Base-by-base conservation (phyloP, 1,284 basidiomycete genomes). In the Gymnopus androsaceus region DNA sequence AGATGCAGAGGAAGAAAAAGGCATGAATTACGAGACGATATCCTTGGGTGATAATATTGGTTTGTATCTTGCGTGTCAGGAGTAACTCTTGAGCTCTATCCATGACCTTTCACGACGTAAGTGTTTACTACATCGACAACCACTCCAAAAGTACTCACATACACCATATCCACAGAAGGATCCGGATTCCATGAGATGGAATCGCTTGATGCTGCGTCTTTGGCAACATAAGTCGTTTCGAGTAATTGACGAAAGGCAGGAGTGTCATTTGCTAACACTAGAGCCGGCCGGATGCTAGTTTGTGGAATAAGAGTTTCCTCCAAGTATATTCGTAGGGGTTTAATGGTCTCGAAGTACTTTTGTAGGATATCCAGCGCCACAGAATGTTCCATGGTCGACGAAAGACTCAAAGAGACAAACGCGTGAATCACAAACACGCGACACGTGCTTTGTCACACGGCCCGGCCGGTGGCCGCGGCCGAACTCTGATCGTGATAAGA, bases 31-130 rank as follows among this genome's bases (percentile, higher is more conserved):
- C 88, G 54, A 75, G 69, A 23, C 82, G 75, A 68, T 89, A 91
- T 3, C 90, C 90, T 12, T 76, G 66, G 2, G 85, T 82, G 15
- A 92, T 76, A 1, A 91, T 72, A 63, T 90, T 86, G 3, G 71
- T 71, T 3, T 77, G 69, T 31, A 72, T 74, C 49, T 72, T 79
- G 4, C 64, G 64, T 41, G 67, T 71, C 48, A 88, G 77, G 5
- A 89, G 65, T 38, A 70, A 77, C 49, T 75, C 75, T 59, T 87
- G 85, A 2, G 80, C 83, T 54, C 74, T 75, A 41, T 85, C 82
- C 41, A 89, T 75, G 5, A 88, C 64, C 87, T 89, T 19, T 25
- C 23, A 30, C n/a, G 25, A 47, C 44, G 17, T 33, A 42, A 12
- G 23, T 34, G 49, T 3, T 60, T 30, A 33, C 4, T 17, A 45